Evolutionary conservation across 495 filamentous ascomycete species (phyloP), one percentile per base, ranked within the genome.

Genomic region (Paragyromitra xinjiangensis): DNA sequence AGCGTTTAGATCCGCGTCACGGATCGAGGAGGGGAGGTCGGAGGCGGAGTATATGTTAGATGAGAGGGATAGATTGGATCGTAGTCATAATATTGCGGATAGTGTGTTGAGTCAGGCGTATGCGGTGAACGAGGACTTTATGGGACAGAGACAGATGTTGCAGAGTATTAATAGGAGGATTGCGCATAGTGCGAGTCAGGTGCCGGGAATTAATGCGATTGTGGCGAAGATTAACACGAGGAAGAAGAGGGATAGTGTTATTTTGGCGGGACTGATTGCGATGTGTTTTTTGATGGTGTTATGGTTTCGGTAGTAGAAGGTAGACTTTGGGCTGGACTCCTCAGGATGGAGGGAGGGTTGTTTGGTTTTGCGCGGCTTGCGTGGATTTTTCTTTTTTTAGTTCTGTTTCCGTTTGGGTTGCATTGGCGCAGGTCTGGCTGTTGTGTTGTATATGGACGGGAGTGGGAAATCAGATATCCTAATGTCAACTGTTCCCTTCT

Each of bases 41-140:
- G 95, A 98, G 84, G 92, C 93, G 22, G 95, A 98, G 53, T 98
- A 97, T 85, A 97, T 99, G 94, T 88, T 98, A 22, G 92, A 93
- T 79, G 95, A 99, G 88, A 88, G 95, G 37, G 84, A 86, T 62
- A 87, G 91, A 71, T 89, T 99, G 80, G 96, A 99, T 78, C 88
- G 92, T 80, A 94, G 92, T 81, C 91, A 98, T 82, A 91, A 90
- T 64, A 88, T 95, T 84, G 92, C 92, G 50, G 95, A 99, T 82
- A 91, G 90, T 68, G 94, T 99, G 53, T 86, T 99, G 72, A 95
- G 92, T 84, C 96, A 98, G 87, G 95, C 95, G 34, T 98, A 99
- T 85, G 94, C 95, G 24, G 94, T 98, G 69, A 95, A 97, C 83
- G 93, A 98, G 86, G 92, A 87, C 79, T 98, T 99, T 83, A 89